A percentile compares a stretch with the other conserved stretches of the same genome.
These are phyloP conservation scores for Oenanthe sinensis DNA, from an alignment of 129 eudicot species.

Conservation along the genomic window DNA sequence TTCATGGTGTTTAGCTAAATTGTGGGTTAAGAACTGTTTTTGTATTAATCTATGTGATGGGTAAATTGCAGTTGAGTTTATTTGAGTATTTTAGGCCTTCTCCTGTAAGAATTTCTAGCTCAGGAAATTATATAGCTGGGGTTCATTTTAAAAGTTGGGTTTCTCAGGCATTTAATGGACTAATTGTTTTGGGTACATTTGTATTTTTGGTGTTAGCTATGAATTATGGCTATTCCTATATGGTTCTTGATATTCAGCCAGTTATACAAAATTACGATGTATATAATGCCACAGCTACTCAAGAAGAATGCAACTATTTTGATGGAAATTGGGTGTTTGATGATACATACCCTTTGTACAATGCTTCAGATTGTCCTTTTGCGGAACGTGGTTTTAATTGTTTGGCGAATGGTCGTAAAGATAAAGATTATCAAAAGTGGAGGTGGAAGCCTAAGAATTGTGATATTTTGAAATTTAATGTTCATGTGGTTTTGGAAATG, in stretches of 20 bases:
- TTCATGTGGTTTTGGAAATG: conserved; percentile 33
- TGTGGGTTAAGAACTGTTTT: not conserved
- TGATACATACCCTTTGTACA: conserved; percentile 67
- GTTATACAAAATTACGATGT: conserved; percentile 11
- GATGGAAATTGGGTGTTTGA: conserved; percentile 80
- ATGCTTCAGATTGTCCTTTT: conserved; percentile 81
- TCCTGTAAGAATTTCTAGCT: conserved; percentile 15
- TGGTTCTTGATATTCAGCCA: conserved; percentile 23
- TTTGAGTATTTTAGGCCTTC: conserved; percentile 19
- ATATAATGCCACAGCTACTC: conserved; percentile 11
- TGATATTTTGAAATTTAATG: conserved; percentile 55
- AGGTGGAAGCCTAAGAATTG: conserved; percentile 77
- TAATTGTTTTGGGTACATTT: conserved; percentile 38
- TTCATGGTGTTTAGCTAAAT: not conserved
- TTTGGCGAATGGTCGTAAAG: conserved; percentile 72
- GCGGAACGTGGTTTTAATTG: conserved; percentile 75
- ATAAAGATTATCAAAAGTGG: conserved; percentile 67
- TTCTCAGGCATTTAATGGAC: conserved; percentile 39
- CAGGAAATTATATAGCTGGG: conserved; percentile 18
- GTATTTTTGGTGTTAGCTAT: conserved; percentile 39
- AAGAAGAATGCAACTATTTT: conserved; percentile 46
- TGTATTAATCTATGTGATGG: conserved; percentile 13
- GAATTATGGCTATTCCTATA: conserved; percentile 40
- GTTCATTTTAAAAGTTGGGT: conserved; percentile 28
- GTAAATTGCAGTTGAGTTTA: conserved; percentile 22